Evolutionary conservation across 345 rosid genomes (phyloP), one percentile per base, ranked within the genome.

Genomic region (Erysimum cheiranthoides): DNA sequence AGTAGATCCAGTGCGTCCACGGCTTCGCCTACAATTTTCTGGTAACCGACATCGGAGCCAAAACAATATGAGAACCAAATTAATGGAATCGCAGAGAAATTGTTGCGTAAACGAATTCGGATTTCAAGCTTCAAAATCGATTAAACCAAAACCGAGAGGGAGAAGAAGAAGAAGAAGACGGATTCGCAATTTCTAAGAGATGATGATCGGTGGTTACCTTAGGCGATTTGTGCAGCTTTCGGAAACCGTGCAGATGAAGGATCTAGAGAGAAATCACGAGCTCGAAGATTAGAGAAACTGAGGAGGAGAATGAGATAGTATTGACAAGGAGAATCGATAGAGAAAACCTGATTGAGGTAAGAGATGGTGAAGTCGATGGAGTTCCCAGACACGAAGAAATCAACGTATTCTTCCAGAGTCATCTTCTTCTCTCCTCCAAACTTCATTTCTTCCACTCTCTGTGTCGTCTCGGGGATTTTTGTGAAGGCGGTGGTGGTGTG

Each of bases 261-360:
- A 76, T 68, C 79, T 76, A 14, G 49, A 76, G 36, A 59, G 52
- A 59, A 12, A 51, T n/a, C 11, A 35, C 3, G n/a, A 71, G 32
- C 25, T 28, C 46, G 25, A n/a, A 39, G 73, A 38, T 66, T 25
- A 56, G 43, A 73, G 61, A 46, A 25, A 43, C 9, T 8, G 58
- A 43, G 28, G 16, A 43, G 75, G n/a, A 46, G 51, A 38, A 70
- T 27, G 17, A 13, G 49, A 5, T 0, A 45, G 3, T n/a, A 21
- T 21, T 21, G 25, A 21, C 10, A 39, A 8, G 17, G 32, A 11
- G 13, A 11, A 54, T 34, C 25, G 25, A 28, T 43, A 6, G 52
- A 40, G 39, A 46, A 18, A 75, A 78, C 81, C 81, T 72, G 81
- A 72, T 78, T 72, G 49, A 78, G 77, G 77, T 71, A 66, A 27